Base-by-base conservation (phyloP, 108 stramenopile species). In the Epithemia pelagica region DNA sequence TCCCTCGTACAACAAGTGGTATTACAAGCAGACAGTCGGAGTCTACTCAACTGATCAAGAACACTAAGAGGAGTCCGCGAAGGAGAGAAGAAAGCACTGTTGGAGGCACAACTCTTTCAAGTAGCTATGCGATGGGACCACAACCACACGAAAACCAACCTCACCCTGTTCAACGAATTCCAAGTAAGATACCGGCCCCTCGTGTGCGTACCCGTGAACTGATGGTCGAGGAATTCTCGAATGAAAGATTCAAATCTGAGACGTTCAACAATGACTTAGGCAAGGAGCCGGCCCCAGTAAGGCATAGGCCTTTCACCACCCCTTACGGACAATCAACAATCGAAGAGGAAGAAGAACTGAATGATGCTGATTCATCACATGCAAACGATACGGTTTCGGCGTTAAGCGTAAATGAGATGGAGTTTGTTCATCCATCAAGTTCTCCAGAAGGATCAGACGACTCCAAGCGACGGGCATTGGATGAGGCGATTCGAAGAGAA, bases 401-500 rank as follows among this genome's bases (percentile, higher is more conserved):
- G 2, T 76, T 83, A 0, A 77, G 78, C 28, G 73, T 69, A 23
- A 61, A 67, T 31, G 82, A 83, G 55, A 37, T 61, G 18, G 78
- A 79, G 55, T 83, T 58, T 46, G 15, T 46, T 10, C 37, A 46
- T 5, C 37, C 37, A 10, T 5, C 15, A 15, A 15, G 10, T 46
- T 5, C 15, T 46, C 37, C 5, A 15, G 37, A 46, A 5, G 57
- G 57, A 18, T 58, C 21, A 58, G 25, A 58, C 3, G 25, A 58
- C 5, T 24, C 75, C 75, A 21, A 15, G 37, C 37, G 37, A 15
- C 37, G 37, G 15, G 37, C 37, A 15, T 63, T 83, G 28, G 82
- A 79, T 69, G 82, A 74, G 55, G 82, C 82, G 33, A 79, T 79
- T 55, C 65, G 74, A 51, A 31, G 71, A 32, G 74, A 83, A 56